phyloP scores from a whole-genome alignment of 768 basidiomycete genomes.

The Aureoboletus auriporus region DNA sequence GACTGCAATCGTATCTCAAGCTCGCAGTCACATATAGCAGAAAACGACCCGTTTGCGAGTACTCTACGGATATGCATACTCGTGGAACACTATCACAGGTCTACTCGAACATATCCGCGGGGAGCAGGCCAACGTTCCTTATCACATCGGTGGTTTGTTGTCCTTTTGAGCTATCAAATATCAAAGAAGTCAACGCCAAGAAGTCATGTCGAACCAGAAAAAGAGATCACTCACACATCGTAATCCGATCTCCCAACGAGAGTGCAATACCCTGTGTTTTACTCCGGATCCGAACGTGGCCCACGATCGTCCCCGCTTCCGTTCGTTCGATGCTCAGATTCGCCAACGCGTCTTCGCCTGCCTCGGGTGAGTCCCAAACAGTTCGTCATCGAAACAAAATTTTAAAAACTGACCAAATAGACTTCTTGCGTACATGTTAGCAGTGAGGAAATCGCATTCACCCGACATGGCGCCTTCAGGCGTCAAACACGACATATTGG shows the following conservation, averaged over 20 bases:
- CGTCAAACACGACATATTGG: slow-evolving; percentile 97
- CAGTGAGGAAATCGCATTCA: slow-evolving; percentile 95
- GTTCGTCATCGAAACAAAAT: not conserved
- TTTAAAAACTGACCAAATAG: slow-evolving; percentile 65
- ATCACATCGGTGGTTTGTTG: slow-evolving; percentile 29
- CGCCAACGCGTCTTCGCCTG: slow-evolving; percentile 94
- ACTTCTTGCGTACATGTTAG: slow-evolving; percentile 94
- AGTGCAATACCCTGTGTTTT: slow-evolving; percentile 98
- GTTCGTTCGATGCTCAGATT: slow-evolving; percentile 91
- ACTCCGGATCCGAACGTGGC: slow-evolving; percentile 93
- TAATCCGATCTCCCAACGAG: slow-evolving; percentile 88
- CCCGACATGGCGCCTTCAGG: slow-evolving; percentile 85
- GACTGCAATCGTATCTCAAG: no score
- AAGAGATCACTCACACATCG: slow-evolving; percentile 39
- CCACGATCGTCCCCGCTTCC: slow-evolving; percentile 75
- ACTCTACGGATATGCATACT: no score
- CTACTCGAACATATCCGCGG: no score
- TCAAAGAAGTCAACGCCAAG: not conserved
- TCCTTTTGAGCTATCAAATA: slow-evolving; percentile 40
- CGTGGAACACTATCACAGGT: no score
- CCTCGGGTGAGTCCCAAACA: not conserved
- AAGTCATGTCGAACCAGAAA: not conserved
- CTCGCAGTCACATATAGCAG: no score
- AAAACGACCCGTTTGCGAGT: no score
- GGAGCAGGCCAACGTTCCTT: no score